A percentile compares a stretch with the other conserved stretches of the same genome.
Evolutionary conservation across 257 asterid species (phyloP).

Genomic region (Galeopsis tetrahit): DNA sequence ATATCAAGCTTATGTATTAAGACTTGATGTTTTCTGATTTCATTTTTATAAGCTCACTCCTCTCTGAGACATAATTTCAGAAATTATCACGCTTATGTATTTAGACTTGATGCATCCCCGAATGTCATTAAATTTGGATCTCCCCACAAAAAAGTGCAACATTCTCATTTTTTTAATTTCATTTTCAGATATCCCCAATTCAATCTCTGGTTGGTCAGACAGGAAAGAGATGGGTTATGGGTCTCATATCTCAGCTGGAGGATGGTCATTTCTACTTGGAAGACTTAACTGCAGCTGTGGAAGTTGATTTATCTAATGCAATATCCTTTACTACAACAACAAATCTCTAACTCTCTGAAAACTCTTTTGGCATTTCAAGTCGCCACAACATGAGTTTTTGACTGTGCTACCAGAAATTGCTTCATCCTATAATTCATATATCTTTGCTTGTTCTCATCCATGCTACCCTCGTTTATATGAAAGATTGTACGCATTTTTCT

Average conservation of each 20-base stretch:
- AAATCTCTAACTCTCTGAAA: neutral
- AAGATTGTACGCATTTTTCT: neutral
- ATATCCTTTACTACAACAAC: slow-evolving; percentile 67
- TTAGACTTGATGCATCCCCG: neutral
- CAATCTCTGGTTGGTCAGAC: slow-evolving; percentile 90
- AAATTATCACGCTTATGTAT: slow-evolving; percentile 7
- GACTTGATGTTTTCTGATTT: neutral
- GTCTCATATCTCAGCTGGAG: slow-evolving; percentile 95
- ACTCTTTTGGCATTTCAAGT: slow-evolving; percentile 14
- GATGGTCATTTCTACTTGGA: slow-evolving; percentile 99
- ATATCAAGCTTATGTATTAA: slow-evolving; percentile 13
- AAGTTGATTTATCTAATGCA: slow-evolving; percentile 88
- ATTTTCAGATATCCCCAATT: slow-evolving; percentile 77
- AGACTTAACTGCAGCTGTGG: slow-evolving; percentile 92
- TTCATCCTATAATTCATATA: neutral
- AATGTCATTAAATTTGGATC: too few species aligned
- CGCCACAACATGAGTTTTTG: neutral
- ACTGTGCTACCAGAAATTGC: neutral
- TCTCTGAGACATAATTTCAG: neutral
- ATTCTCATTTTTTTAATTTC: neutral
- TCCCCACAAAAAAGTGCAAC: too few species aligned
- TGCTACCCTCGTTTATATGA: neutral
- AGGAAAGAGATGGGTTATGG: slow-evolving; percentile 94
- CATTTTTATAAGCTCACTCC: neutral
- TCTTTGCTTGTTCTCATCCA: slow-evolving; percentile 25